phyloP scores from a whole-genome alignment of 306 rosid species.

The Castanopsis chinensis region DNA sequence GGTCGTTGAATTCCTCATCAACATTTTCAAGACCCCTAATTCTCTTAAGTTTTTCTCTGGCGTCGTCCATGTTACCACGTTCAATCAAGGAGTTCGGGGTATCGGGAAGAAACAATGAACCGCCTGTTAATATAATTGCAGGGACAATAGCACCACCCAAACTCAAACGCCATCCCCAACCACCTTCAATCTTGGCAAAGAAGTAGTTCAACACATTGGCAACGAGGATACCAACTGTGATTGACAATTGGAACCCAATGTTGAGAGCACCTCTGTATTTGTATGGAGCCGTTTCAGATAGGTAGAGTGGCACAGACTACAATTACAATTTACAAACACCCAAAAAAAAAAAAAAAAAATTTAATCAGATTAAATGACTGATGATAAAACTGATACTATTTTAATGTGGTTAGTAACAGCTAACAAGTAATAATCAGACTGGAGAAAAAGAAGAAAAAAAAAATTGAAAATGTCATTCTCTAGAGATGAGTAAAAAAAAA shows the following conservation, averaged over 20 bases:
- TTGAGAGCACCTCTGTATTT: conserved; percentile 80
- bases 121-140: conserved; percentile 63
- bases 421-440: not conserved
- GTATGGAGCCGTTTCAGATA: conserved; percentile 95
- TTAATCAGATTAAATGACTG: too few relatives aligned
- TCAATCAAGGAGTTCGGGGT: conserved; percentile 93
- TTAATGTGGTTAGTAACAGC: not conserved
- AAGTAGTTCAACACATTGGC: conserved; percentile 83
- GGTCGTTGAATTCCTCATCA: conserved; percentile 72
- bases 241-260: conserved; percentile 80
- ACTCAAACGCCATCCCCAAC: conserved; percentile 99
- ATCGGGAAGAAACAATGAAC: conserved; percentile 72
- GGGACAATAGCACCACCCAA: conserved; percentile 92
- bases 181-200: conserved; percentile 84
- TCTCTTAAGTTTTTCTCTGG: conserved; percentile 42
- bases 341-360: not conserved
- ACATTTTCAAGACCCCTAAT: conserved; percentile 61
- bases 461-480: too few relatives aligned
- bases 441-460: too few relatives aligned
- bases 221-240: conserved; percentile 77
- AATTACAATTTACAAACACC: not conserved
- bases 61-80: conserved; percentile 57
- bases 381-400: not conserved
- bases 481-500: too few relatives aligned
- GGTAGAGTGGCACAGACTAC: conserved; percentile 88